phyloP scores from a whole-genome alignment of 495 filamentous ascomycete genomes.

The Annulohypoxylon maeteangense region DNA sequence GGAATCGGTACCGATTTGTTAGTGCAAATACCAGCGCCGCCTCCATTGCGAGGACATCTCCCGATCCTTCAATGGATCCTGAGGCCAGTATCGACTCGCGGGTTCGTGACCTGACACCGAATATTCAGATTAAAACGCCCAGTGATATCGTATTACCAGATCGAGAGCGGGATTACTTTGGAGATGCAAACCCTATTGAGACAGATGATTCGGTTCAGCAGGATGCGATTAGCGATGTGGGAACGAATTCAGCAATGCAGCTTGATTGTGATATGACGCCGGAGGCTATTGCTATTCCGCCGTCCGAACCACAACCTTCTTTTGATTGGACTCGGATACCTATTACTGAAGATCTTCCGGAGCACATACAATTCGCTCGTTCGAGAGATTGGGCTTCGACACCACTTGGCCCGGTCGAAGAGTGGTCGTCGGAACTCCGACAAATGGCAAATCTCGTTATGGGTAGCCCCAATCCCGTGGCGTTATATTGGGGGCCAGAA shows the following conservation, averaged over 20 bases:
- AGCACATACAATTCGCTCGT: constrained; percentile 73
- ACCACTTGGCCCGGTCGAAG: constrained; percentile 71
- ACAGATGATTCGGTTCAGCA: constrained; percentile 32
- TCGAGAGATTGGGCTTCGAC: constrained; percentile 73
- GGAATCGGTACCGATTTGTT: constrained; percentile 71
- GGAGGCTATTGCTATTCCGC: constrained; percentile 26
- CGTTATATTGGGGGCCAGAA: constrained; percentile 77
- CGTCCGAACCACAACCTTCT: constrained; percentile 45
- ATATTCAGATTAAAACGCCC: constrained; percentile 34
- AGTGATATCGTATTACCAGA: constrained; percentile 46
- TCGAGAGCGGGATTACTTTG: constrained; percentile 54
- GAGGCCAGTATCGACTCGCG: constrained; percentile 41
- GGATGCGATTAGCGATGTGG: constrained; percentile 29
- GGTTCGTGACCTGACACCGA: constrained; percentile 43
- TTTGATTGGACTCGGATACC: constrained; percentile 80
- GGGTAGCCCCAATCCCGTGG: constrained; percentile 76
- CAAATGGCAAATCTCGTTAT: constrained; percentile 75
- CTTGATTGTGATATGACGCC: constrained; percentile 46
- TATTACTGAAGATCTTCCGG: constrained; percentile 63
- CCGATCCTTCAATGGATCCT: constrained; percentile 45
- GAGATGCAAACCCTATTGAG: constrained; percentile 36
- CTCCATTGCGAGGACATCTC: constrained; percentile 49
- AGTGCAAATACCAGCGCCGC: constrained; percentile 54
- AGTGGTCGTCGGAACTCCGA: constrained; percentile 69
- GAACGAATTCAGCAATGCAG: constrained; percentile 23